These are phyloP conservation scores for Geotrichum australiense DNA, from an alignment of 1,139 yeast species.

Conservation along the genomic window DNA sequence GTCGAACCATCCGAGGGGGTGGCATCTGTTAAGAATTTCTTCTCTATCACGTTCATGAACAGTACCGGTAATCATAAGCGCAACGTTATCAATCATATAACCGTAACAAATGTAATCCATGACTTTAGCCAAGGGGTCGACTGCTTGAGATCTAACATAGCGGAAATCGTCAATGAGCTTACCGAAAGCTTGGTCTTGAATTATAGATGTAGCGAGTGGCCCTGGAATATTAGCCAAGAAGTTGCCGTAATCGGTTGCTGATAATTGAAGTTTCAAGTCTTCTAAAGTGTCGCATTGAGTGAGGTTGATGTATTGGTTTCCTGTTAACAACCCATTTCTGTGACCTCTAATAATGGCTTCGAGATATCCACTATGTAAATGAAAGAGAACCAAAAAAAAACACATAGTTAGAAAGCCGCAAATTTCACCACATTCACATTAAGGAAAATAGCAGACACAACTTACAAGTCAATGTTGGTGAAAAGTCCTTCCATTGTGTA, in stretches of 20 bases:
- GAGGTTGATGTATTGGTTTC: slow-evolving; percentile 78
- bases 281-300: slow-evolving; percentile 95
- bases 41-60: slow-evolving; percentile 87
- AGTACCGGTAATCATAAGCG: slow-evolving; percentile 93
- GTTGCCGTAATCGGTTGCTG: slow-evolving; percentile 94
- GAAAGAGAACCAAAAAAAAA: neutral
- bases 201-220: slow-evolving; percentile 71
- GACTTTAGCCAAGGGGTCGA: slow-evolving; percentile 70
- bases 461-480: slow-evolving; percentile 68
- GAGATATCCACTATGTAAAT: slow-evolving; percentile 55
- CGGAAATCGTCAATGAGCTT: slow-evolving; percentile 79
- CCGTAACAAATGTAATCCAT: slow-evolving; percentile 91
- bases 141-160: slow-evolving; percentile 76
- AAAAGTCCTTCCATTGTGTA: slow-evolving; percentile 69
- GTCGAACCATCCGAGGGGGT: slow-evolving; percentile 98
- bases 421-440: neutral
- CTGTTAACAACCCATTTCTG: slow-evolving; percentile 70
- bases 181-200: slow-evolving; percentile 70
- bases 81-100: slow-evolving; percentile 97
- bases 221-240: slow-evolving; percentile 77
- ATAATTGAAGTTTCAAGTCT: slow-evolving; percentile 85
- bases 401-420: neutral
- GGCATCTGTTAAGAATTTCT: slow-evolving; percentile 83
- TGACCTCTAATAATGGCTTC: slow-evolving; percentile 96
- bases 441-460: too few relatives aligned